Evolutionary conservation across 257 asterid species (phyloP).

Genomic region (Gynochthodes officinalis): DNA sequence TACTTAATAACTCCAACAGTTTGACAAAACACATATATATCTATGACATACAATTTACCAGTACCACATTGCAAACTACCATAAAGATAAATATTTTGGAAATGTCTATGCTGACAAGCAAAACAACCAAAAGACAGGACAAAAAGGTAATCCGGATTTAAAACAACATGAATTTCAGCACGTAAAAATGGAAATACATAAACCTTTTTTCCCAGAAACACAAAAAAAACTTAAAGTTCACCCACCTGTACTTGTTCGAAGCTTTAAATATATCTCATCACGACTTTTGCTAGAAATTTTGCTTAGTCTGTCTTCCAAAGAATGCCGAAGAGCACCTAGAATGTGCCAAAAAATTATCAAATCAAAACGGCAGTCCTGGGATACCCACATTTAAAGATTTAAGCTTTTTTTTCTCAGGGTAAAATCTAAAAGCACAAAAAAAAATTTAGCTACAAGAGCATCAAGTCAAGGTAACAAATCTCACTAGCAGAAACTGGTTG

Average conservation of each 20-base stretch:
- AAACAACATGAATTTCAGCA: background rate
- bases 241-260: conserved; percentile 95
- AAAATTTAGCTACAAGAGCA: too few species aligned
- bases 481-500: conserved; percentile 87
- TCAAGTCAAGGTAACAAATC: background rate
- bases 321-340: conserved; percentile 93
- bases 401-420: background rate
- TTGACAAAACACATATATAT: background rate
- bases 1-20: background rate
- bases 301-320: conserved; percentile 87
- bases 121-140: background rate
- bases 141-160: too few species aligned
- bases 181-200: background rate
- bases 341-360: conserved; percentile 19
- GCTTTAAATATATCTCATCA: conserved; percentile 87
- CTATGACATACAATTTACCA: background rate
- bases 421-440: background rate
- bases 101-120: background rate
- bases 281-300: conserved; percentile 82
- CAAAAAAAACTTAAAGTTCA: background rate
- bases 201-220: too few species aligned
- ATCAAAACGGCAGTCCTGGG: conserved; percentile 19
- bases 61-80: background rate
- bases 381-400: conserved; percentile 6
- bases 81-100: background rate